Conservation (phyloP, 2,329 filamentous ascomycete species). For the Sarocladium brachiariae region DNA sequence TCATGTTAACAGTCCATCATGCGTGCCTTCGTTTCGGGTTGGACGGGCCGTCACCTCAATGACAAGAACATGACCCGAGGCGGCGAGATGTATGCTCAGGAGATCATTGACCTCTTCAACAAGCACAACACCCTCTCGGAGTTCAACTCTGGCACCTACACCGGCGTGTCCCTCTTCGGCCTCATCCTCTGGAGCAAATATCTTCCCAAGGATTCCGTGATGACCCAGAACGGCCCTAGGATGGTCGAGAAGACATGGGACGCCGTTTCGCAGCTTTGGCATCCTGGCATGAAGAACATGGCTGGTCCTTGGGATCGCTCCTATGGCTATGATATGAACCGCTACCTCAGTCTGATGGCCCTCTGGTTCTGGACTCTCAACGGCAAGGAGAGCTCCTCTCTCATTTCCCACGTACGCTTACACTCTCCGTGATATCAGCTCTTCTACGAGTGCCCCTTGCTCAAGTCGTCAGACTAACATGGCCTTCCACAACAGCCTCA, state of each 20-base stretch:
- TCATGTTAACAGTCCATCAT: constrained; percentile 37
- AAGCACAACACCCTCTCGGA: constrained; percentile 51
- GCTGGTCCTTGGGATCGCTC: constrained; percentile 59
- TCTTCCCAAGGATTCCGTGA: constrained; percentile 43
- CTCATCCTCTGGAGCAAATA: constrained; percentile 56
- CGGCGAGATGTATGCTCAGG: constrained; percentile 48
- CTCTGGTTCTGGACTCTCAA: constrained; percentile 53
- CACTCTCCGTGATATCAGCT: no score
- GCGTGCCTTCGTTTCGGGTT: constrained; percentile 54
- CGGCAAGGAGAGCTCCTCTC: constrained; percentile 36
- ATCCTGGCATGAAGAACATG: constrained; percentile 52
- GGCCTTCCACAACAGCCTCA: no score
- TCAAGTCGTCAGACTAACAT: no score
- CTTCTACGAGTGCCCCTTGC: no score
- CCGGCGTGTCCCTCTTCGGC: constrained; percentile 53
- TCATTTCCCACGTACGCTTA: constrained; percentile 19
- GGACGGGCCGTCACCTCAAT: constrained; percentile 46
- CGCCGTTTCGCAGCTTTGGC: constrained; percentile 45
- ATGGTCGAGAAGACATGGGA: constrained; percentile 50
- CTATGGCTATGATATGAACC: constrained; percentile 59
- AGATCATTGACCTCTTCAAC: constrained; percentile 51
- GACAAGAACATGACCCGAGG: constrained; percentile 52
- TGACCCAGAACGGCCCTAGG: constrained; percentile 41
- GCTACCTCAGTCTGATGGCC: constrained; percentile 51
- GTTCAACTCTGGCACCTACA: constrained; percentile 58